Evolutionary conservation across 371 early-diverging fungal genomes (phyloP).

Genomic region (Sporodiniella umbellata): DNA sequence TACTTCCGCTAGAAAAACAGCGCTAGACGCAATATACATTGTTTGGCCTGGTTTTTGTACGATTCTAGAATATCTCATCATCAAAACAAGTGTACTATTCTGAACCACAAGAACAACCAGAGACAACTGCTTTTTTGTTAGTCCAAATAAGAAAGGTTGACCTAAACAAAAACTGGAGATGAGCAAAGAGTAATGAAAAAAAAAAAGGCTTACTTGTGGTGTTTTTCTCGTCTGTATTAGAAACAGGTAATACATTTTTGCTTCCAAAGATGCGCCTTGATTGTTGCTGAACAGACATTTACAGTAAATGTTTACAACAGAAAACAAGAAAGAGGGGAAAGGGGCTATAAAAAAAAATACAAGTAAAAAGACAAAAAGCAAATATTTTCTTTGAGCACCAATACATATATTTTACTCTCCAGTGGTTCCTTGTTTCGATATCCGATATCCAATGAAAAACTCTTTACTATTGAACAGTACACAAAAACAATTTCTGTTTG

Average conservation of each 20-base stretch:
- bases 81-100: slow-evolving; percentile 60
- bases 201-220: background rate
- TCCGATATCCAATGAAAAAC: no score
- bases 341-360: no score
- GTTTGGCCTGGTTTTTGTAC: slow-evolving; percentile 47
- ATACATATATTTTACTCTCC: no score
- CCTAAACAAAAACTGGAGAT: slow-evolving; percentile 11
- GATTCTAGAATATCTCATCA: slow-evolving; percentile 63
- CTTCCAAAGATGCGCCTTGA: slow-evolving; percentile 25
- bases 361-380: no score
- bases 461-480: no score
- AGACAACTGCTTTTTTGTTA: slow-evolving; percentile 49
- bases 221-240: slow-evolving; percentile 3
- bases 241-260: slow-evolving; percentile 16
- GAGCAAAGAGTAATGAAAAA: no score
- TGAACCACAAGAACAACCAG: slow-evolving; percentile 55
- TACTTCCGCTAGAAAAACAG: slow-evolving; percentile 65
- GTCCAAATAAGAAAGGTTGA: slow-evolving; percentile 31
- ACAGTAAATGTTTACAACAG: no score
- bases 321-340: no score
- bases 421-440: no score
- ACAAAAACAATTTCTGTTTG: no score
- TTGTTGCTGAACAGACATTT: slow-evolving; percentile 19
- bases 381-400: no score
- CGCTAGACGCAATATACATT: slow-evolving; percentile 66